Conservation (phyloP, 2,329 filamentous ascomycete species). For the Hyphodiscus sp. region DNA sequence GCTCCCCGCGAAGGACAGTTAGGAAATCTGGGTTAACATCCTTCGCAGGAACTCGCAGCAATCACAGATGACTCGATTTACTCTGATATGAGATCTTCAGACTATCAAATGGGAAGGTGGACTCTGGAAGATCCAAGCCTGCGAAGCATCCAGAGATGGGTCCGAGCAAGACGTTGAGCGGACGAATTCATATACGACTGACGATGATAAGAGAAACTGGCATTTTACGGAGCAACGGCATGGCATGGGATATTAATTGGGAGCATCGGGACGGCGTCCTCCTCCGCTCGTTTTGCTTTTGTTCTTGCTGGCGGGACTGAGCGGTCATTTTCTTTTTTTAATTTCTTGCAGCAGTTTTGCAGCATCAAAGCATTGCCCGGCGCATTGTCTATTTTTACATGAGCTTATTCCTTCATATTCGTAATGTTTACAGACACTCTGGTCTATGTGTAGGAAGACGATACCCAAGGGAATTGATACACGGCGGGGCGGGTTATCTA, state of each 20-base stretch:
- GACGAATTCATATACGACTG: background rate
- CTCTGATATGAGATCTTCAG: conserved; percentile 45
- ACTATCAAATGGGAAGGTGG: conserved; percentile 53
- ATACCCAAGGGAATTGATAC: conserved; percentile 6
- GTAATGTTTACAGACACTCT: conserved; percentile 1
- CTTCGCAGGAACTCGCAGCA: conserved; percentile 45
- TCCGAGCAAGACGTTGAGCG: conserved; percentile 35
- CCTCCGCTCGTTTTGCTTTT: conserved; percentile 4
- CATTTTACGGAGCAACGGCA: conserved; percentile 6
- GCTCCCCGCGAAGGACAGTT: background rate
- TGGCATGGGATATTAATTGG: conserved; percentile 1
- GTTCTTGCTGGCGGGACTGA: conserved; percentile 10
- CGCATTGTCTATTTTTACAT: conserved; percentile 6
- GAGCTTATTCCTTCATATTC: background rate
- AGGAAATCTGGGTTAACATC: background rate
- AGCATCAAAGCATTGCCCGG: conserved; percentile 13
- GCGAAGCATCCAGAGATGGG: conserved; percentile 51
- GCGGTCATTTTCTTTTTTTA: conserved; percentile 1
- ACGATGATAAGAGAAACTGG: background rate
- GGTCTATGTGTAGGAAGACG: conserved; percentile 2
- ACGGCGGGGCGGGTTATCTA: background rate
- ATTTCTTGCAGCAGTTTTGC: conserved; percentile 1
- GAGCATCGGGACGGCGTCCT: conserved; percentile 15
- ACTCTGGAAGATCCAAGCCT: conserved; percentile 55
- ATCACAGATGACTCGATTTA: conserved; percentile 56